Evolutionary conservation across 1,139 yeast genomes (phyloP), one percentile per base, ranked within the genome.

Genomic region (Schizosaccharomyces versatilis): DNA sequence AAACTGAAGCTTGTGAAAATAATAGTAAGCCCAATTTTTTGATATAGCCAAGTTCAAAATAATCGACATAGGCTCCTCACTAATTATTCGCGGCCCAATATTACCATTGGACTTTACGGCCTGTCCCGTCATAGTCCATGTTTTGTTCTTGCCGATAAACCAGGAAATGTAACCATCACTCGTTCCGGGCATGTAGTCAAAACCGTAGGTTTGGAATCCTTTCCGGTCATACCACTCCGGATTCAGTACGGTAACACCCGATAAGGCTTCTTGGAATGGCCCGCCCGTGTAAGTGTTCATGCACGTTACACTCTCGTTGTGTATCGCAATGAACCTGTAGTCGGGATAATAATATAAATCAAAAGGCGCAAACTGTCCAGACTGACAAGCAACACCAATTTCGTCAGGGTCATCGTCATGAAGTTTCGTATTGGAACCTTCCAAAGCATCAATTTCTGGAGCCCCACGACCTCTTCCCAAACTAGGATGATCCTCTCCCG

Each of bases 281-380:
- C 94, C 93, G 59, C 95, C 95, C 47, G 80, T 71, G 69, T 81
- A 84, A 0, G 81, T 71, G 65, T 83, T 83, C 82, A 84, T 80
- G 17, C 76, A 67, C 0, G 93, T 80, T 38, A 78, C 71, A 0
- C 80, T 67, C 40, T 61, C 61, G 67, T 84, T 82, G 66, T 79
- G 69, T 56, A 84, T 69, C 62, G 78, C 81, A 54, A 84, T 66
- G 61, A 74, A 82, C 58, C 79, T 77, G 64, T 83, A 82, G 66
- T 84, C 86, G 2, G 94, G 94, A 64, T 74, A 73, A 66, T 81
- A 83, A 94, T 94, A 84, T 61, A 82, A 77, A 67, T 84, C 95
- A 64, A 77, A 77, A 1, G 94, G 95, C 3, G 94, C 95, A 61
- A 82, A 68, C 69, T 84, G 94, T 59, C 77, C 67, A 1, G 94